Conservation (phyloP, 1,284 basidiomycete genomes). For the Termitomyces sp. region DNA sequence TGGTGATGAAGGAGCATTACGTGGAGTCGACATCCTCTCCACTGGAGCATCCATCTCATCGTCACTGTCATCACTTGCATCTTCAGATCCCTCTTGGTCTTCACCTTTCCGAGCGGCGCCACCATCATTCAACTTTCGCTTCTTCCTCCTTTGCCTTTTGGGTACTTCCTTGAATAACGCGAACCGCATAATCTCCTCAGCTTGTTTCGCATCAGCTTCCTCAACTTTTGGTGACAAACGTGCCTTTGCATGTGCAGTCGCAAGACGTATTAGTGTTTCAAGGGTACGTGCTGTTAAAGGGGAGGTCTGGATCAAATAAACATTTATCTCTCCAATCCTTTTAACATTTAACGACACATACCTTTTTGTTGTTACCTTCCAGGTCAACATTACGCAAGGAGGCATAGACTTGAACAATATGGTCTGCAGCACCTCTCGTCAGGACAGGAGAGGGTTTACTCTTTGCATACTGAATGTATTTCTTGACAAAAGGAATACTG, state of each 20-base stretch:
- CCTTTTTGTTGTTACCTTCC: conserved; percentile 87
- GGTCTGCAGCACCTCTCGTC: conserved; percentile 91
- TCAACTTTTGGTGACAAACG: conserved; percentile 85
- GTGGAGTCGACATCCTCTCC: conserved; percentile 48
- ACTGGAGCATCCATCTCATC: conserved; percentile 41
- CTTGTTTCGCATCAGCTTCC: conserved; percentile 82
- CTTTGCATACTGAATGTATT: conserved; percentile 98
- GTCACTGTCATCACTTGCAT: conserved; percentile 43
- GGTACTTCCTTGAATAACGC: conserved; percentile 98
- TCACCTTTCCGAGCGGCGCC: conserved; percentile 43
- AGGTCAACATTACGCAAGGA: conserved; percentile 90
- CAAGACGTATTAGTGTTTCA: conserved; percentile 96
- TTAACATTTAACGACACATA: conserved; percentile 27
- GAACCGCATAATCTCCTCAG: conserved; percentile 94
- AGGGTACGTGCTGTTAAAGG: conserved; percentile 98
- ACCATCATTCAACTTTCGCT: conserved; percentile 73
- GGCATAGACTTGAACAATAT: conserved; percentile 92
- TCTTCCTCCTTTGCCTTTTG: conserved; percentile 72
- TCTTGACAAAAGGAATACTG: conserved; percentile 94
- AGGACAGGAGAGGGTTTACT: conserved; percentile 79
- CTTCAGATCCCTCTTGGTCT: conserved; percentile 46
- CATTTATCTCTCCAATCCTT: conserved; percentile 6
- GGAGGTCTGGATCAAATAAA: conserved; percentile 64
- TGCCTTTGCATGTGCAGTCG: conserved; percentile 97
- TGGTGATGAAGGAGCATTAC: conserved; percentile 21